These are phyloP conservation scores for Colletotrichum sp. DNA, from an alignment of 2,329 filamentous ascomycete genomes.

Conservation along the genomic window DNA sequence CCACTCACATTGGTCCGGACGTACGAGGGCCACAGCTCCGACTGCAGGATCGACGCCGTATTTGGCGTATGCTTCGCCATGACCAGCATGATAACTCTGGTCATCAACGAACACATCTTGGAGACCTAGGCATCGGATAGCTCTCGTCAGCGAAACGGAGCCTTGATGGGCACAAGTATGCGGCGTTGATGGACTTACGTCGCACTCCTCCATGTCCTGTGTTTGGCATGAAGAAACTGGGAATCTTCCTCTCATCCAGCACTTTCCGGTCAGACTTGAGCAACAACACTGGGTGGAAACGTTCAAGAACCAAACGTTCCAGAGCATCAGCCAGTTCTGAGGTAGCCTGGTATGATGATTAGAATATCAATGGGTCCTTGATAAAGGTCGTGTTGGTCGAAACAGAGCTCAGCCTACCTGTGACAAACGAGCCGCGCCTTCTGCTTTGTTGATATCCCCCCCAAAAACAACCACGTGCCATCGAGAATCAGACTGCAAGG, in stretches of 20 bases:
- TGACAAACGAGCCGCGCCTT: not conserved
- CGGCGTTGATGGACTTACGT: not conserved
- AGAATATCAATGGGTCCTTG: not conserved
- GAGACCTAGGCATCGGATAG: not conserved
- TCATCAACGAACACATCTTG: slow-evolving; percentile 62
- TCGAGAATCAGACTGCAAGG: slow-evolving; percentile 49
- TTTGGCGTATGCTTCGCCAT: slow-evolving; percentile 55
- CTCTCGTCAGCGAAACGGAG: not conserved
- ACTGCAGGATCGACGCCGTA: slow-evolving; percentile 61
- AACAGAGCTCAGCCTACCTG: not conserved
- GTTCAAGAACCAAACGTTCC: not conserved
- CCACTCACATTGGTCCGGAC: slow-evolving; percentile 72
- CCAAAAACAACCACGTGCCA: slow-evolving; percentile 42
- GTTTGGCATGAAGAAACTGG: not conserved
- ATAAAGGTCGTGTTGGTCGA: not conserved
- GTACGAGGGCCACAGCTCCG: slow-evolving; percentile 63
- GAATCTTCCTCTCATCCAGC: not conserved
- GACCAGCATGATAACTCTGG: slow-evolving; percentile 55
- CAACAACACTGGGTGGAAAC: not conserved
- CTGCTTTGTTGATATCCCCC: not conserved
- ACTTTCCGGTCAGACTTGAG: not conserved
- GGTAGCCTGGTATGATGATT: not conserved
- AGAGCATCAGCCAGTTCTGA: not conserved
- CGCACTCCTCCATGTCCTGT: not conserved
- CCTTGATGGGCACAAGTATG: not conserved